Conservation (phyloP, 2,329 filamentous ascomycete genomes). For the Cytospora piceicola region DNA sequence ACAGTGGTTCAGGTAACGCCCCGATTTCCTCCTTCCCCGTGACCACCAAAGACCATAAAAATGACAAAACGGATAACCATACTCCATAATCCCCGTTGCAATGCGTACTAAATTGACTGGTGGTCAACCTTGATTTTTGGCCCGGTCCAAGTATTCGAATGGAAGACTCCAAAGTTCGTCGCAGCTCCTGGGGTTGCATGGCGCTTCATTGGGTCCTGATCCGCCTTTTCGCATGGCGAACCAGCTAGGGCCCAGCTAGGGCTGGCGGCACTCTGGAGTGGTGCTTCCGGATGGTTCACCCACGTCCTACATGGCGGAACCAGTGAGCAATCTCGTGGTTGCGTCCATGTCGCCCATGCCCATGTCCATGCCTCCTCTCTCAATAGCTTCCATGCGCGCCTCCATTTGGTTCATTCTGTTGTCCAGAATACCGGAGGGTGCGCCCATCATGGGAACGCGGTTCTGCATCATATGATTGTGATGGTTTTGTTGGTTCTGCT, state of each 20-base stretch:
- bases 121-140: neutral
- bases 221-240: neutral
- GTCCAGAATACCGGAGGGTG: slow-evolving; percentile 26
- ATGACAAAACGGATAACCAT: slow-evolving; percentile 16
- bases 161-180: neutral
- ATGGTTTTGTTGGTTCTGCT: slow-evolving; percentile 26
- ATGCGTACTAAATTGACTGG: slow-evolving; percentile 20
- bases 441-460: slow-evolving; percentile 34
- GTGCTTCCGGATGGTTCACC: neutral
- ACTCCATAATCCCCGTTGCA: slow-evolving; percentile 23
- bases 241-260: neutral
- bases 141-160: slow-evolving; percentile 4
- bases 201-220: neutral
- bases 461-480: slow-evolving; percentile 32
- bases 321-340: slow-evolving; percentile 39
- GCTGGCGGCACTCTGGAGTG: neutral
- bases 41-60: slow-evolving; percentile 4
- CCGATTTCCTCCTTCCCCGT: slow-evolving; percentile 13
- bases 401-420: slow-evolving; percentile 42
- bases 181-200: neutral
- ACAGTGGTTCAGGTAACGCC: slow-evolving; percentile 25
- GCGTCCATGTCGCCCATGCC: slow-evolving; percentile 46
- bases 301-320: slow-evolving; percentile 41
- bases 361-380: slow-evolving; percentile 44
- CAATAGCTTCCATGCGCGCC: slow-evolving; percentile 44